Percentiles rank a stretch among this genome's conserved stretches.
Evolutionary conservation across 129 eudicot genomes (phyloP).

Genomic region (Artemisia argyi): DNA sequence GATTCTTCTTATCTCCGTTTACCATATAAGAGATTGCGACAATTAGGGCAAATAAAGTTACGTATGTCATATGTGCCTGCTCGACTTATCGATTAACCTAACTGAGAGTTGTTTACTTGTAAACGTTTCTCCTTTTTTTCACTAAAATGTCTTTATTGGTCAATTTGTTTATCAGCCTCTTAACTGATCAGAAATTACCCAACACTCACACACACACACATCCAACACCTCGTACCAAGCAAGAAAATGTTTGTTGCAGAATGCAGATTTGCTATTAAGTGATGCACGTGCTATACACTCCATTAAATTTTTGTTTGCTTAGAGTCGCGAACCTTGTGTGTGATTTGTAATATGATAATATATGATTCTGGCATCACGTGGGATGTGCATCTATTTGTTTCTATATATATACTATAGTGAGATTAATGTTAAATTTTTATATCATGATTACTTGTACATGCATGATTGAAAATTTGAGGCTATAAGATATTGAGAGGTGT

Average conservation of each 20-base stretch:
- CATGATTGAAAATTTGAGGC: neutral
- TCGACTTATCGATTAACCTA: too few relatives aligned
- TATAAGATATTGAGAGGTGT: neutral
- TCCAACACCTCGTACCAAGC: neutral
- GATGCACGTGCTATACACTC: neutral
- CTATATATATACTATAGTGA: neutral
- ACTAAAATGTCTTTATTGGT: neutral
- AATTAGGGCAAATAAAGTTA: too few relatives aligned
- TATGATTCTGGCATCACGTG: too few relatives aligned
- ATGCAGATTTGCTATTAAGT: neutral
- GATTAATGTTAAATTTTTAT: neutral
- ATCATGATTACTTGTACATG: neutral
- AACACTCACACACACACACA: neutral
- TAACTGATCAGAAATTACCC: neutral
- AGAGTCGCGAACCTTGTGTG: neutral
- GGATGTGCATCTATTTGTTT: too few relatives aligned
- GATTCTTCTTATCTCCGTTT: too few relatives aligned
- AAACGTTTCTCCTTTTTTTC: neutral
- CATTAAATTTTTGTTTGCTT: too few relatives aligned
- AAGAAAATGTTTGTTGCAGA: neutral
- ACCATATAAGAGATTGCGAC: too few relatives aligned
- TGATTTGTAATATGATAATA: neutral
- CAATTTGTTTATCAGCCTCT: neutral
- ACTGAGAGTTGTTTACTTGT: too few relatives aligned
- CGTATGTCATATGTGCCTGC: too few relatives aligned